Evolutionary conservation across 208 protist species (phyloP).

Genomic region (Trypanosoma rangeli): DNA sequence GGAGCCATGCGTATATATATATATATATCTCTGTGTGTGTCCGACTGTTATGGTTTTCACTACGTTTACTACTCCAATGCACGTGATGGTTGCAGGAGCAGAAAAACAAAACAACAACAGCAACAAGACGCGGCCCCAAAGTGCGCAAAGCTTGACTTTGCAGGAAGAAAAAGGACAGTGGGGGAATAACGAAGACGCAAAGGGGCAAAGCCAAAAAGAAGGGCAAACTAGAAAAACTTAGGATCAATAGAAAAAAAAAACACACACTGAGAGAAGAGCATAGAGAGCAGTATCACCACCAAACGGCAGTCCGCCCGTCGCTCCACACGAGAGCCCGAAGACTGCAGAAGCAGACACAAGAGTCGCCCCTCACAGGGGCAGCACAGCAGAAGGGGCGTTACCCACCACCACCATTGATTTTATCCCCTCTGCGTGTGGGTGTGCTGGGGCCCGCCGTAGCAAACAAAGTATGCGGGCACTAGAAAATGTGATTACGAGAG

Average conservation of each 20-base stretch:
- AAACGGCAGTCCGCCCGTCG: background rate
- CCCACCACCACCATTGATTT: too few relatives aligned
- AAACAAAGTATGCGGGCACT: background rate
- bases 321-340: background rate
- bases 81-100: background rate
- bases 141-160: too few relatives aligned
- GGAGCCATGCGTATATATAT: background rate
- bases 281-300: constrained; percentile 9
- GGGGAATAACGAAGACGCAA: constrained; percentile 14
- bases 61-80: background rate
- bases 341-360: background rate
- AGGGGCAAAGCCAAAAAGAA: constrained; percentile 18
- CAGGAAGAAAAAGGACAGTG: background rate
- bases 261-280: constrained; percentile 9
- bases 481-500: background rate
- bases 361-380: too few relatives aligned
- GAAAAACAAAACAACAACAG: background rate
- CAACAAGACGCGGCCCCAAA: too few relatives aligned
- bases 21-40: background rate
- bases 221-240: background rate
- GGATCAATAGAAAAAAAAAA: background rate
- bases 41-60: background rate
- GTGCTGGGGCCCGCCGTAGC: too few relatives aligned
- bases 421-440: too few relatives aligned
- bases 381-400: too few relatives aligned